Conservation (phyloP, 306 rosid genomes). For the Pachyrhizus erosus region DNA sequence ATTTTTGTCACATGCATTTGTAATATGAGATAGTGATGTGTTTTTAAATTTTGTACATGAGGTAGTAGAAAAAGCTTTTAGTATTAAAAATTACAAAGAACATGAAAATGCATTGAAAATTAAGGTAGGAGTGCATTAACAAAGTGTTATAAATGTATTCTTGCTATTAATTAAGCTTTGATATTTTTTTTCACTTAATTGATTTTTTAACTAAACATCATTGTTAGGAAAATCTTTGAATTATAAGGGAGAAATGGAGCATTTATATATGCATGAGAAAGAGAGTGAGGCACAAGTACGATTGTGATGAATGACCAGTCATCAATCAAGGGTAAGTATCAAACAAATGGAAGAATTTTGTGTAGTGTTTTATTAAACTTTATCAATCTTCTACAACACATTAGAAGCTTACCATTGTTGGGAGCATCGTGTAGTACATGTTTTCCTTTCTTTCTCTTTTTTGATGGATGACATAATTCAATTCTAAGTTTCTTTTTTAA, state of each 20-base stretch:
- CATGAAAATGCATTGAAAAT: too few relatives aligned
- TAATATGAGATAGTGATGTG: constrained; percentile 60
- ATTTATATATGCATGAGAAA: constrained; percentile 14
- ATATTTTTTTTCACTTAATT: too few relatives aligned
- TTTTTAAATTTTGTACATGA: not conserved
- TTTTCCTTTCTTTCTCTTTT: constrained; percentile 23
- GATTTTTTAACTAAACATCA: not conserved
- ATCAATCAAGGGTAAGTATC: constrained; percentile 23
- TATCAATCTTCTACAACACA: constrained; percentile 2
- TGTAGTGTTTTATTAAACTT: constrained; percentile 31
- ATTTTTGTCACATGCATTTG: constrained; percentile 75
- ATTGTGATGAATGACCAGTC: constrained; percentile 34
- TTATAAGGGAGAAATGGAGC: constrained; percentile 42
- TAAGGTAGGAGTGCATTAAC: too few relatives aligned
- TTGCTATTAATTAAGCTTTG: too few relatives aligned
- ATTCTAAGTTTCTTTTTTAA: not conserved
- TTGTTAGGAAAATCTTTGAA: constrained; percentile 36
- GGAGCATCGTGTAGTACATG: not conserved
- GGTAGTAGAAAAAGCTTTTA: too few relatives aligned
- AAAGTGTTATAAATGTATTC: too few relatives aligned
- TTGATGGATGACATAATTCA: constrained; percentile 10
- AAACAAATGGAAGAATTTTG: constrained; percentile 40
- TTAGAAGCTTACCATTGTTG: not conserved
- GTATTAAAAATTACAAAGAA: too few relatives aligned
- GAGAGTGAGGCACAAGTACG: constrained; percentile 37